Conservation (phyloP, 2,329 filamentous ascomycete species). For the Colletotrichum noveboracense region DNA sequence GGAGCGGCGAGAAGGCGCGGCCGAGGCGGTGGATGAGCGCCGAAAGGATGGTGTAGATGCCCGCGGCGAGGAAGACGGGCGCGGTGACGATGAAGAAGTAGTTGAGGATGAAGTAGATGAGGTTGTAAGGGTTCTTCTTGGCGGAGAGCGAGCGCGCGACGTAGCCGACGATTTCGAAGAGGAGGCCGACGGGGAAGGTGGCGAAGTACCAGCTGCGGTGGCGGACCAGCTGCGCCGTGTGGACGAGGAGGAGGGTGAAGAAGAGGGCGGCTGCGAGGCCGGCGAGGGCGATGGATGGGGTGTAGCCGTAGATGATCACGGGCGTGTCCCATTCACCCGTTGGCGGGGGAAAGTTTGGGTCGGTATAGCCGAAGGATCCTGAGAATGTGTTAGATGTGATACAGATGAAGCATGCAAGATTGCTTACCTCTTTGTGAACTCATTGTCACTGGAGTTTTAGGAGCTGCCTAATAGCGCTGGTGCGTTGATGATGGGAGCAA, state of each 20-base stretch:
- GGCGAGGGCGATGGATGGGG: conserved; percentile 48
- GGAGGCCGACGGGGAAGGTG: conserved; percentile 46
- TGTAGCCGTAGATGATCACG: conserved; percentile 58
- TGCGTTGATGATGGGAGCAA: background rate
- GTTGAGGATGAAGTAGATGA: conserved; percentile 61
- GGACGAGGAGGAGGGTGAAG: conserved; percentile 41
- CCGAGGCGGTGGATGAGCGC: conserved; percentile 53
- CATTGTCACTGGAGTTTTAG: background rate
- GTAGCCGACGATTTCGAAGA: conserved; percentile 57
- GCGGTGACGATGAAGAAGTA: conserved; percentile 68
- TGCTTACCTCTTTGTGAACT: conserved; percentile 14
- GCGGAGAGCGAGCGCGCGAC: conserved; percentile 52
- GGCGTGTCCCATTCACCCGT: conserved; percentile 48
- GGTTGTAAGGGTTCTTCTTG: conserved; percentile 55
- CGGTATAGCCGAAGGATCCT: conserved; percentile 44
- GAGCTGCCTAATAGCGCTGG: conserved; percentile 6
- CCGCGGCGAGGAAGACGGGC: conserved; percentile 61
- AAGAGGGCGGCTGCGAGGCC: conserved; percentile 49
- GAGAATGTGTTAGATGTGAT: conserved; percentile 9
- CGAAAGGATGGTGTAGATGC: conserved; percentile 60
- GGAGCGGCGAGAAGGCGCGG: conserved; percentile 45
- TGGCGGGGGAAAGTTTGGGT: conserved; percentile 58
- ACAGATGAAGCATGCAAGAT: fast-evolving
- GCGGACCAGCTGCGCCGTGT: conserved; percentile 39
- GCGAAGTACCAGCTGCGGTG: conserved; percentile 52